Evolutionary conservation across 148 eudicot species (phyloP).

Genomic region (Rhododendron griersonianum): DNA sequence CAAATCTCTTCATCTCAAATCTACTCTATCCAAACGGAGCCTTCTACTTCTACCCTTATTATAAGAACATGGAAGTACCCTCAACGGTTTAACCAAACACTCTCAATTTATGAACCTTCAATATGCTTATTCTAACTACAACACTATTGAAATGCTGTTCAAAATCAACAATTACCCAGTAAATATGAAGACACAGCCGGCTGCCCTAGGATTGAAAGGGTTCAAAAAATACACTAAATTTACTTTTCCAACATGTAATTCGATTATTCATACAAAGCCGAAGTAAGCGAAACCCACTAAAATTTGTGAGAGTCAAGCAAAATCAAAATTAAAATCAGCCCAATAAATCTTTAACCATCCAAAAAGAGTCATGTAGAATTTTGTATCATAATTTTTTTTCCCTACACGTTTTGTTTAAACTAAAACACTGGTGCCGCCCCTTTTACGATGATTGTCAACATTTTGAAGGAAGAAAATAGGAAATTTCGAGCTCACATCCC

Average conservation of each 20-base stretch:
- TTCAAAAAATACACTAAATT: not conserved
- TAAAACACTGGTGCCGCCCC: not conserved
- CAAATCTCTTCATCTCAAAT: not conserved
- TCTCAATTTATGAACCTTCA: not conserved
- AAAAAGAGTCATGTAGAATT: not conserved
- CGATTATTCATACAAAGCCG: not conserved
- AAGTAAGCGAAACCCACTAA: not conserved
- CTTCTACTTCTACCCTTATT: not conserved
- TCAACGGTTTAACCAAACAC: not conserved
- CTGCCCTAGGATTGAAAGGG: not conserved
- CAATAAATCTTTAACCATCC: not conserved
- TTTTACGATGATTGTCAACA: not conserved
- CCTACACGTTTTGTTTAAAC: not conserved
- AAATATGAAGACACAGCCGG: not conserved
- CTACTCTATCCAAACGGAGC: not conserved
- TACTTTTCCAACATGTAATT: not conserved
- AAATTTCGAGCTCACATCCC: not conserved
- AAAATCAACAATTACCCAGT: not conserved
- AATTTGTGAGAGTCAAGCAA: not conserved
- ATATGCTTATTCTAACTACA: not conserved
- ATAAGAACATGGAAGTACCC: not conserved
- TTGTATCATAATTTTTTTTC: not conserved
- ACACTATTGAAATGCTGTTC: not conserved
- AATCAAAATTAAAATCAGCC: not conserved
- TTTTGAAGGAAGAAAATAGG: not conserved